Percentiles rank a stretch among this genome's conserved stretches.
Evolutionary conservation across 2,329 filamentous ascomycete genomes (phyloP).

Genomic region (Chaetomium olivaceum): DNA sequence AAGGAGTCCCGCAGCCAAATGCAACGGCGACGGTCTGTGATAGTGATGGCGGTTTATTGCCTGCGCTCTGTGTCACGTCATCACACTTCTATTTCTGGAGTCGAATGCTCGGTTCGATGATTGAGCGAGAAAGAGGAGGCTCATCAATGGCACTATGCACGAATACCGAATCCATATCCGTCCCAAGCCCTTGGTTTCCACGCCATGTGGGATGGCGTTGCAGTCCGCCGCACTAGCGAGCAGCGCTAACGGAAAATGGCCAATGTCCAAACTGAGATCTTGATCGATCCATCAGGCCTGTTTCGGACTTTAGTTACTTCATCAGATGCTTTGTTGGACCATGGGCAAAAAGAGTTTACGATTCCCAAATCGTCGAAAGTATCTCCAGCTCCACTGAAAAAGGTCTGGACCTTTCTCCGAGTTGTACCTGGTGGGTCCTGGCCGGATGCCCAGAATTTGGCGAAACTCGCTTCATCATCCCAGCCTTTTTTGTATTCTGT

Average conservation of each 20-base stretch:
- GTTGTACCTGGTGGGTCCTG: background rate
- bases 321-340: background rate
- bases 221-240: background rate
- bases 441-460: background rate
- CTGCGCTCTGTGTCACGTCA: background rate
- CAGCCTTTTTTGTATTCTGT: background rate
- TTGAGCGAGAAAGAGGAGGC: constrained; percentile 7
- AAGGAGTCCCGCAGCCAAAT: background rate
- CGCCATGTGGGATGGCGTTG: constrained; percentile 22
- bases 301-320: background rate
- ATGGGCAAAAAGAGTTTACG: background rate
- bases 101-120: background rate
- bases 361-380: background rate
- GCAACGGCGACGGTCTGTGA: background rate
- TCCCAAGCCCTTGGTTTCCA: constrained; percentile 21
- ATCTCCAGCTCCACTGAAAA: background rate
- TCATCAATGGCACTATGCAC: background rate
- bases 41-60: constrained; percentile 22
- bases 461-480: background rate
- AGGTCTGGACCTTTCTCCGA: background rate
- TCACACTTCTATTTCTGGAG: constrained; percentile 13
- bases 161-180: background rate
- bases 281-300: background rate
- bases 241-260: background rate
- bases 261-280: background rate